Evolutionary conservation across 768 basidiomycete genomes (phyloP).

Genomic region (Pleurotus platypus): DNA sequence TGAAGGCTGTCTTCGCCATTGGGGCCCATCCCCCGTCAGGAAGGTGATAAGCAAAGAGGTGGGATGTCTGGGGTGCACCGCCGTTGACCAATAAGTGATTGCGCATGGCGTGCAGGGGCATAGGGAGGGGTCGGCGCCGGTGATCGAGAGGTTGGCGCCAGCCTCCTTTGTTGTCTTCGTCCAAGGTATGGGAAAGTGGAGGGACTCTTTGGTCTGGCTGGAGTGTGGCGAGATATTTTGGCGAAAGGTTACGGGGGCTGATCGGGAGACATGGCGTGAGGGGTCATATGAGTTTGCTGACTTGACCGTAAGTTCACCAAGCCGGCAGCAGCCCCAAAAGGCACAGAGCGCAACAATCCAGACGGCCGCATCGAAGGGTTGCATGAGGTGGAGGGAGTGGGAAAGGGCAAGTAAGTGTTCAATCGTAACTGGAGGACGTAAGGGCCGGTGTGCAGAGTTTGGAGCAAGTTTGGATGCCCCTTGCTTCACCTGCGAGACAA

Average conservation of each 20-base stretch:
- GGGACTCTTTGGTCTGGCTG: neutral
- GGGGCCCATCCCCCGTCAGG: slow-evolving; percentile 2
- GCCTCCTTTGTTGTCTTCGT: slow-evolving; percentile 25
- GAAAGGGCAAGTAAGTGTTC: slow-evolving; percentile 13
- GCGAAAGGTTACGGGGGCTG: neutral
- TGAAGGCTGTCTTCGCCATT: slow-evolving; percentile 11
- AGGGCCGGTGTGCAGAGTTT: slow-evolving; percentile 8
- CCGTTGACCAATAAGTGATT: slow-evolving; percentile 18
- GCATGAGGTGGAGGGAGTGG: slow-evolving; percentile 15
- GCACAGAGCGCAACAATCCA: slow-evolving; percentile 26
- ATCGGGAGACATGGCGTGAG: slow-evolving; percentile 11
- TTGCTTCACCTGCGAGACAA: slow-evolving; percentile 18
- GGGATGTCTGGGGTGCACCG: slow-evolving; percentile 12
- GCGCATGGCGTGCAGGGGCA: slow-evolving; percentile 18
- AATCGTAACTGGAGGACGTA: slow-evolving; percentile 16
- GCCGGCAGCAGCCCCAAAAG: slow-evolving; percentile 30
- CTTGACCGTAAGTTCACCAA: slow-evolving; percentile 23
- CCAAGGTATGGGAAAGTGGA: slow-evolving; percentile 30
- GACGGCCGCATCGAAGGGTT: slow-evolving; percentile 25
- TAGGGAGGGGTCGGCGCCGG: slow-evolving; percentile 9
- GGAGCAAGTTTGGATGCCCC: slow-evolving; percentile 23
- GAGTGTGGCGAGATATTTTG: neutral
- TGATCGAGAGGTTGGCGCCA: slow-evolving; percentile 26
- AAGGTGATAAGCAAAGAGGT: slow-evolving; percentile 13
- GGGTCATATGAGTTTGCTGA: slow-evolving; percentile 11